Percentiles rank a stretch among this genome's conserved stretches.
phyloP scores from a whole-genome alignment of 2,329 filamentous ascomycete species.

The Penicillium sp. region DNA sequence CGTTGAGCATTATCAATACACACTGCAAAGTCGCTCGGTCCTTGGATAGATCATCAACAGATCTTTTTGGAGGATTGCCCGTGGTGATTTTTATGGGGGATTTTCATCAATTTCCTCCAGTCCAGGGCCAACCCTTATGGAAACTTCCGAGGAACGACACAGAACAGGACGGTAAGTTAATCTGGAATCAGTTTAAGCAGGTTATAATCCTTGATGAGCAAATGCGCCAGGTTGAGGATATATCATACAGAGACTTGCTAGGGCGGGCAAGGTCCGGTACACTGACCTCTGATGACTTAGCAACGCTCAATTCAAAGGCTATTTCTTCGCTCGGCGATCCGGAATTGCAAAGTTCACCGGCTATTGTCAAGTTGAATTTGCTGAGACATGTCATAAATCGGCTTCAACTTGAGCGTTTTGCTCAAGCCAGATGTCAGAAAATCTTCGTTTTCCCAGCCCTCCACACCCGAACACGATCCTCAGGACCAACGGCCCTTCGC shows the following conservation, averaged over 20 bases:
- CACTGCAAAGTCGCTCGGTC: neutral
- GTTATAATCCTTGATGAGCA: neutral
- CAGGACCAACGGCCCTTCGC: neutral
- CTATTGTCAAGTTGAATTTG: neutral
- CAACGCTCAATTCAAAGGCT: neutral
- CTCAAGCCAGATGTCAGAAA: neutral
- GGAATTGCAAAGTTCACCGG: neutral
- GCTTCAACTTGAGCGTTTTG: neutral
- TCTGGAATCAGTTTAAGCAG: neutral
- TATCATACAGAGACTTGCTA: neutral
- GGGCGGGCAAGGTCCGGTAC: neutral
- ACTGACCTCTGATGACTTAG: neutral
- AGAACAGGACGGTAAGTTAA: neutral
- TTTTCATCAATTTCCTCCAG: constrained; percentile 3
- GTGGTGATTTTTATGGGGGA: constrained; percentile 6
- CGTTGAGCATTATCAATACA: neutral
- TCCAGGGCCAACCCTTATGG: neutral
- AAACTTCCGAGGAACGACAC: too few relatives aligned
- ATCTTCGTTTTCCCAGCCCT: neutral
- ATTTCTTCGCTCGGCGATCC: neutral
- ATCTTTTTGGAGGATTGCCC: constrained; percentile 1
- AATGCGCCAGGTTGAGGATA: neutral
- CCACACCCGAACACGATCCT: neutral
- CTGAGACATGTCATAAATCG: neutral
- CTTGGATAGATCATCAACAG: neutral